Percentiles rank a stretch among this genome's conserved stretches.
Evolutionary conservation across 257 asterid genomes (phyloP).

Genomic region (Euphrasia confusa): DNA sequence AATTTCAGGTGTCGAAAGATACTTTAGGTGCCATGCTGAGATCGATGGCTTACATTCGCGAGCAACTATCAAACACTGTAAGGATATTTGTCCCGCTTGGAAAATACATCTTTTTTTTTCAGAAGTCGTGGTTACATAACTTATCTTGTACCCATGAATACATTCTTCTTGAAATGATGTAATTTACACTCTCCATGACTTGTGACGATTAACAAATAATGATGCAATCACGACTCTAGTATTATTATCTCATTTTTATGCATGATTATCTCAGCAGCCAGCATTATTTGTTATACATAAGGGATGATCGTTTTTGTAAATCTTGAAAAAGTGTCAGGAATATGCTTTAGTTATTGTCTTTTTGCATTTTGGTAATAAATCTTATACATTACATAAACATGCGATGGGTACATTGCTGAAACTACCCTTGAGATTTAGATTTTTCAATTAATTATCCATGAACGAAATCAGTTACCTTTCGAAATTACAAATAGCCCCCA

Average conservation of each 20-base stretch:
- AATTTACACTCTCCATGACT: too few species aligned
- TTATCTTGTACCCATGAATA: neutral
- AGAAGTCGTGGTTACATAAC: constrained; percentile 18
- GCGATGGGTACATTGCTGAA: neutral
- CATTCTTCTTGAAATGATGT: neutral
- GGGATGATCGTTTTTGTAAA: too few species aligned
- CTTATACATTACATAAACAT: too few species aligned
- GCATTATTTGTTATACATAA: too few species aligned
- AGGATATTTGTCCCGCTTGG: constrained; percentile 26
- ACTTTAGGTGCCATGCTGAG: constrained; percentile 81
- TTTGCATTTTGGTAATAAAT: too few species aligned
- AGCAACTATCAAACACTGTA: constrained; percentile 67
- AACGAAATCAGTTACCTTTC: neutral
- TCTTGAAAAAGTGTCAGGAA: too few species aligned
- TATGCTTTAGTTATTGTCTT: too few species aligned
- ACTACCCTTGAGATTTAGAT: neutral
- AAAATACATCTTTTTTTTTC: constrained; percentile 9
- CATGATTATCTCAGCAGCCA: too few species aligned
- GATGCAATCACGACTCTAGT: too few species aligned
- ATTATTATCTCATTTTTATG: too few species aligned
- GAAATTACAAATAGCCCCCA: neutral
- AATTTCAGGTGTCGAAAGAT: constrained; percentile 76
- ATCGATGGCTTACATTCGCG: constrained; percentile 77
- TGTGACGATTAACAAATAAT: too few species aligned
- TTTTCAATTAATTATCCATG: neutral